These are phyloP conservation scores for Pestalotiopsis sp. DNA, from an alignment of 2,329 filamentous ascomycete species.

Conservation along the genomic window DNA sequence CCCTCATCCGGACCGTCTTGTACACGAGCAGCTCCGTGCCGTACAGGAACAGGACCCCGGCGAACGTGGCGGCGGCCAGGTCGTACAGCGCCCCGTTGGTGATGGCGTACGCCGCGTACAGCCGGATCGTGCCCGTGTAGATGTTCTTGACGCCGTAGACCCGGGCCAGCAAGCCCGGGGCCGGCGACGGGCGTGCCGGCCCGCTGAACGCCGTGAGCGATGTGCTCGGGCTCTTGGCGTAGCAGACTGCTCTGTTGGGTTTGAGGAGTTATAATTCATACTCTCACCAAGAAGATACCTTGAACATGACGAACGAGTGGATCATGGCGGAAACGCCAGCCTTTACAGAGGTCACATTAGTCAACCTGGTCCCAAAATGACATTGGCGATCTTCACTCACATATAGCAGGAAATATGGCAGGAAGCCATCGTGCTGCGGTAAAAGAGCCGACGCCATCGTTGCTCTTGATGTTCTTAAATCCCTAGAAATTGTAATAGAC, in stretches of 20 bases:
- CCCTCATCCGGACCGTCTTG: conserved; percentile 24
- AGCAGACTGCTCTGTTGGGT: conserved; percentile 26
- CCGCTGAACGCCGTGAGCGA: conserved; percentile 31
- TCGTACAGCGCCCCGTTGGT: conserved; percentile 33
- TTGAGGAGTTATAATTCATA: neutral
- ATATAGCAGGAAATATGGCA: conserved; percentile 33
- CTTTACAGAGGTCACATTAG: neutral
- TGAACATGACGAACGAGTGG: conserved; percentile 8
- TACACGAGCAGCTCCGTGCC: conserved; percentile 29
- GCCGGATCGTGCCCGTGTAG: conserved; percentile 35
- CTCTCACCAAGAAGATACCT: conserved; percentile 19
- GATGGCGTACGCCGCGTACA: conserved; percentile 37
- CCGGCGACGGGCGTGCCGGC: conserved; percentile 25
- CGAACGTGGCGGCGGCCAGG: conserved; percentile 32
- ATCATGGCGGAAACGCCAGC: conserved; percentile 7
- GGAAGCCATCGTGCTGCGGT: conserved; percentile 22
- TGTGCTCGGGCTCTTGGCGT: conserved; percentile 20
- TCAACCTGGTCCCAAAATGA: neutral
- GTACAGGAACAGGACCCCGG: conserved; percentile 34
- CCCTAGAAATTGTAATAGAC: neutral
- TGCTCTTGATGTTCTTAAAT: neutral
- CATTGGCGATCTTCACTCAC: conserved; percentile 16
- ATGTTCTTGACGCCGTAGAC: conserved; percentile 38
- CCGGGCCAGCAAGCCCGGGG: conserved; percentile 30
- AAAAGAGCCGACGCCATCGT: neutral